A percentile compares a stretch with the other conserved stretches of the same genome.
Conservation (phyloP, 192 early-diverging fungal genomes). For the Gamsiella multidivaricata region DNA sequence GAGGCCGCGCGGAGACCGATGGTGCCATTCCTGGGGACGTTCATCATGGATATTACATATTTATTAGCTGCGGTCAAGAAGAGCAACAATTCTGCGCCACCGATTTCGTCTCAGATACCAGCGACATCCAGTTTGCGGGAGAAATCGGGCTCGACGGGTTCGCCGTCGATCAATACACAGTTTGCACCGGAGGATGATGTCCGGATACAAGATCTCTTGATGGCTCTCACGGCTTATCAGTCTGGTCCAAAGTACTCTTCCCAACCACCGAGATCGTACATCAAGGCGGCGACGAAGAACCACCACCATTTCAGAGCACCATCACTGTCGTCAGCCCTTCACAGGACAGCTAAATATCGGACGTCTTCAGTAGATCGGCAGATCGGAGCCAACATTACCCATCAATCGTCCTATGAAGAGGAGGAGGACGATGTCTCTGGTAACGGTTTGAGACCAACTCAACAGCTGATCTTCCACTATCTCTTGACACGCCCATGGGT, state of each 20-base stretch:
- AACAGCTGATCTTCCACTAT: slow-evolving; percentile 76
- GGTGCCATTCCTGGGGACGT: slow-evolving; percentile 80
- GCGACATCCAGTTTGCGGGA: slow-evolving; percentile 37
- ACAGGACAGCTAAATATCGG: slow-evolving; percentile 54
- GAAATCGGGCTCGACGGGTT: neutral
- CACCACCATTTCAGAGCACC: slow-evolving; percentile 62
- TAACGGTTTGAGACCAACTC: slow-evolving; percentile 61
- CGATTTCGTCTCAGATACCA: slow-evolving; percentile 43
- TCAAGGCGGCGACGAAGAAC: slow-evolving; percentile 63
- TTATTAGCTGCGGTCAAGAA: slow-evolving; percentile 71
- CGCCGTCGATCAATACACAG: slow-evolving; percentile 20
- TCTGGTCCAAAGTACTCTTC: slow-evolving; percentile 66
- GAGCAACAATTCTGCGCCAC: slow-evolving; percentile 19
- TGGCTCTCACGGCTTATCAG: slow-evolving; percentile 65
- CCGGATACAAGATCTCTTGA: slow-evolving; percentile 69
- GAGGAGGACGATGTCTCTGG: slow-evolving; percentile 61
- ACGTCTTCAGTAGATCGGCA: slow-evolving; percentile 36
- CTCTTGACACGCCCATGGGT: slow-evolving; percentile 78
- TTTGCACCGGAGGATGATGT: slow-evolving; percentile 60
- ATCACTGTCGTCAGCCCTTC: slow-evolving; percentile 59
- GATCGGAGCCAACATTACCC: slow-evolving; percentile 54
- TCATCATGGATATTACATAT: slow-evolving; percentile 85
- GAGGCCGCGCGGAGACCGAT: slow-evolving; percentile 62
- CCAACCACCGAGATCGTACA: slow-evolving; percentile 59
- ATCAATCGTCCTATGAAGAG: slow-evolving; percentile 59